A percentile compares a stretch with the other conserved stretches of the same genome.
Evolutionary conservation across 768 basidiomycete species (phyloP).

Genomic region (Psilocybe subaeruginosa): DNA sequence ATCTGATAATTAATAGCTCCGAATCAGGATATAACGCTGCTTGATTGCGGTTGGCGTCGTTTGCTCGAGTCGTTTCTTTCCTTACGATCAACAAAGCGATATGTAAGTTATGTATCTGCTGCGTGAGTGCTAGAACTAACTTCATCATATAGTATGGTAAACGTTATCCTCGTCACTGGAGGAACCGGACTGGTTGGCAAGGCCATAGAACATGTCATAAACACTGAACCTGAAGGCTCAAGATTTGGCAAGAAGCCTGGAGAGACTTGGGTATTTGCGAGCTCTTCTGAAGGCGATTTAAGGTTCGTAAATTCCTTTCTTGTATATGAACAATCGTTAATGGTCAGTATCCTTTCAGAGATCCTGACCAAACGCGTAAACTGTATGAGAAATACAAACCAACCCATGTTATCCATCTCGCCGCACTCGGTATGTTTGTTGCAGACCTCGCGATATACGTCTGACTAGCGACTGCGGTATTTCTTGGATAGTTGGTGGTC

Average conservation of each 20-base stretch:
- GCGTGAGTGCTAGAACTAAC: neutral
- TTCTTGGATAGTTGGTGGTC: slow-evolving; percentile 76
- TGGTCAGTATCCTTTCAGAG: slow-evolving; percentile 43
- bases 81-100: neutral
- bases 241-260: slow-evolving; percentile 74
- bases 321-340: neutral
- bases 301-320: slow-evolving; percentile 47
- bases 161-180: slow-evolving; percentile 79
- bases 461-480: slow-evolving; percentile 10
- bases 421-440: slow-evolving; percentile 74
- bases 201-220: slow-evolving; percentile 78
- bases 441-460: neutral
- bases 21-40: neutral
- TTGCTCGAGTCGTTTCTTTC: neutral
- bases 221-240: slow-evolving; percentile 77
- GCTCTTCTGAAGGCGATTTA: slow-evolving; percentile 82
- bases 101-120: neutral
- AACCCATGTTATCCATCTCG: slow-evolving; percentile 95
- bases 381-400: slow-evolving; percentile 92
- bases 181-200: slow-evolving; percentile 88
- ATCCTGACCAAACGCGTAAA: slow-evolving; percentile 65
- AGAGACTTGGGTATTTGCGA: slow-evolving; percentile 87
- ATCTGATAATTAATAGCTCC: slow-evolving; percentile 3
- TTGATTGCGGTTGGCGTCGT: neutral
- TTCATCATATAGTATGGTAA: slow-evolving; percentile 28